These are phyloP conservation scores for Rhynchosporium graminicola DNA, from an alignment of 2,329 filamentous ascomycete genomes.

Conservation along the genomic window DNA sequence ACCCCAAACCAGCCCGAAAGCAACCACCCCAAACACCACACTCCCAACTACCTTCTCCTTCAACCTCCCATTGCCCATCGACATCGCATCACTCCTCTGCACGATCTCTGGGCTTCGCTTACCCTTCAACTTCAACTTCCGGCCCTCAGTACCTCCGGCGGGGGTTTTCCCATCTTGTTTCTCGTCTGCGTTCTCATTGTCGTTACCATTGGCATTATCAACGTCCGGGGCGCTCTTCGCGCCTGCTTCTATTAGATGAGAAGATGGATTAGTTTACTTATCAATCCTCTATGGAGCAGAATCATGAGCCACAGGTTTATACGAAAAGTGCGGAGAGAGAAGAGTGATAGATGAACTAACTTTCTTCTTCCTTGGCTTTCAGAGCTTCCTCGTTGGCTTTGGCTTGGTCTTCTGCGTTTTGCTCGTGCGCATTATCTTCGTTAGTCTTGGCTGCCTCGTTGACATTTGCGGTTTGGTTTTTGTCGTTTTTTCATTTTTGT, in stretches of 20 bases:
- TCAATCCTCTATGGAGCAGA: not conserved
- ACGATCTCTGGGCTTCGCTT: not conserved
- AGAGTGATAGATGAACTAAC: not conserved
- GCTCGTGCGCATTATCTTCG: not conserved
- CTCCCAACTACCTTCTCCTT: constrained; percentile 7
- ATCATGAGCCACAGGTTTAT: no score
- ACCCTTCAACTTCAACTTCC: not conserved
- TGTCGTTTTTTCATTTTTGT: not conserved
- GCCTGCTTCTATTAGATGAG: not conserved
- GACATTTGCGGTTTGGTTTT: not conserved
- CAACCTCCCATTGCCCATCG: not conserved
- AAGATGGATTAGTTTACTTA: not conserved
- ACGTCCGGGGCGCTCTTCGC: not conserved
- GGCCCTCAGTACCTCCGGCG: not conserved
- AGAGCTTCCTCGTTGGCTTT: not conserved
- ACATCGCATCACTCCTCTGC: not conserved
- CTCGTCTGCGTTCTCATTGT: not conserved
- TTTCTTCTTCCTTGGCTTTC: constrained; percentile 4
- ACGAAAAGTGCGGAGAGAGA: not conserved
- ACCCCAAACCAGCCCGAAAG: not conserved
- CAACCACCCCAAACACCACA: constrained; percentile 4
- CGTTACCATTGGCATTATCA: not conserved
- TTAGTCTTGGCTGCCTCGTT: not conserved
- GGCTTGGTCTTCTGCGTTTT: not conserved
- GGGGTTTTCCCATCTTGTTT: not conserved